Evolutionary conservation across 2,329 filamentous ascomycete species (phyloP).

Genomic region (Trichoderma brevicompactum): DNA sequence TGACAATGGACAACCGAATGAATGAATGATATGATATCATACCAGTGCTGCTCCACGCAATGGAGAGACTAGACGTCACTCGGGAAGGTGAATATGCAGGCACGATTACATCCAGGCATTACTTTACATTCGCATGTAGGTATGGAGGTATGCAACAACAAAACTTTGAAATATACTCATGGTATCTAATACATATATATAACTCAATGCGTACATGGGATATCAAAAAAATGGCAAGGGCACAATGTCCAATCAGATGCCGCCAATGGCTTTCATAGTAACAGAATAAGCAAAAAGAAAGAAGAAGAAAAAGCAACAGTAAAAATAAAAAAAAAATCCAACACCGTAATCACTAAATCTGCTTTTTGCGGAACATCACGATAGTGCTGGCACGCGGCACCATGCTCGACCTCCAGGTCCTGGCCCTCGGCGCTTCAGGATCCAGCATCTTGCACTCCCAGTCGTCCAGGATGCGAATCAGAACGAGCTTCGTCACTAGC

Average conservation of each 20-base stretch:
- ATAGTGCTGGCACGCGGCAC: neutral
- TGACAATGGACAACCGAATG: neutral
- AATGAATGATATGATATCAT: no score
- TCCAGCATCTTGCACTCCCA: slow-evolving; percentile 9
- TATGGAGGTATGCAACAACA: neutral
- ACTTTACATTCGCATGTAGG: neutral
- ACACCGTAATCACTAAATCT: neutral
- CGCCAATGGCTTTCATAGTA: neutral
- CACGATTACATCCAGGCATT: neutral
- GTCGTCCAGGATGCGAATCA: neutral
- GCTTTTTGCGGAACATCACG: slow-evolving; percentile 5
- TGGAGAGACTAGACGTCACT: neutral
- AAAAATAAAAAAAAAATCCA: neutral
- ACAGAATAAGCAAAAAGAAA: neutral
- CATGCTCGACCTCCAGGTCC: slow-evolving; percentile 10
- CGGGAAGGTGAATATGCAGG: neutral
- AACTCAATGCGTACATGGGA: neutral
- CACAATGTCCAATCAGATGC: neutral
- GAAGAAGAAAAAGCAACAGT: neutral
- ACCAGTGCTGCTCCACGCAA: no score
- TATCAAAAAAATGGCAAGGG: neutral
- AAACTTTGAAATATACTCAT: no score
- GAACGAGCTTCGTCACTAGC: slow-evolving; percentile 1
- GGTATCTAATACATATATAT: no score
- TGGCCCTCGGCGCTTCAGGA: neutral